Conservation (phyloP, 805 yeast genomes). For the Candida maesae region DNA sequence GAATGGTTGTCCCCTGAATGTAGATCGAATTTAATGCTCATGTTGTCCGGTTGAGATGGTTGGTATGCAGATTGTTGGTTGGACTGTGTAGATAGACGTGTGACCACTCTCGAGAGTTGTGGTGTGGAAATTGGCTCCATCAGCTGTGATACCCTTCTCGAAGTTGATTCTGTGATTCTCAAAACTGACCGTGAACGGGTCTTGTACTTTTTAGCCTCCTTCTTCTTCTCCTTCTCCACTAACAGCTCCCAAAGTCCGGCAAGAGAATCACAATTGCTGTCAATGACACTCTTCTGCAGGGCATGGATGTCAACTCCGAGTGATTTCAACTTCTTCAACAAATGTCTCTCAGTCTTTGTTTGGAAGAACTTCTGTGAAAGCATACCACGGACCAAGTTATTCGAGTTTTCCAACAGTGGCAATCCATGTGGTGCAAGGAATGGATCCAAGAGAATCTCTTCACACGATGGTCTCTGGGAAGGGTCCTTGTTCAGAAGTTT, state of each 20-base stretch:
- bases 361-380: slow-evolving; percentile 44
- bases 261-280: slow-evolving; percentile 62
- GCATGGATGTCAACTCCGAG: slow-evolving; percentile 61
- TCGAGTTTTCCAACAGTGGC: slow-evolving; percentile 37
- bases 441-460: slow-evolving; percentile 48
- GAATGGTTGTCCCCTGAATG: slow-evolving; percentile 4
- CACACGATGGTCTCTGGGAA: slow-evolving; percentile 50
- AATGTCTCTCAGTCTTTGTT: slow-evolving; percentile 56
- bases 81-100: slow-evolving; percentile 13
- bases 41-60: neutral
- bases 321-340: slow-evolving; percentile 55
- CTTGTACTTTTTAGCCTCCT: slow-evolving; percentile 30
- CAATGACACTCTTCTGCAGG: slow-evolving; percentile 52
- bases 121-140: slow-evolving; percentile 27
- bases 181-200: slow-evolving; percentile 33
- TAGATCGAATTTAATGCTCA: neutral
- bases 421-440: slow-evolving; percentile 45
- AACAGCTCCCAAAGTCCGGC: slow-evolving; percentile 73
- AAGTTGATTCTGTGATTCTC: slow-evolving; percentile 27
- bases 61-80: slow-evolving; percentile 1
- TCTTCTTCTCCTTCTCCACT: slow-evolving; percentile 42
- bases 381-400: slow-evolving; percentile 33
- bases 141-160: slow-evolving; percentile 27
- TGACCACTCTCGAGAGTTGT: slow-evolving; percentile 27
- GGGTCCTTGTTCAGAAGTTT: slow-evolving; percentile 66